Base-by-base conservation (phyloP, 768 basidiomycete genomes). In the Podaxis mareebaensis region DNA sequence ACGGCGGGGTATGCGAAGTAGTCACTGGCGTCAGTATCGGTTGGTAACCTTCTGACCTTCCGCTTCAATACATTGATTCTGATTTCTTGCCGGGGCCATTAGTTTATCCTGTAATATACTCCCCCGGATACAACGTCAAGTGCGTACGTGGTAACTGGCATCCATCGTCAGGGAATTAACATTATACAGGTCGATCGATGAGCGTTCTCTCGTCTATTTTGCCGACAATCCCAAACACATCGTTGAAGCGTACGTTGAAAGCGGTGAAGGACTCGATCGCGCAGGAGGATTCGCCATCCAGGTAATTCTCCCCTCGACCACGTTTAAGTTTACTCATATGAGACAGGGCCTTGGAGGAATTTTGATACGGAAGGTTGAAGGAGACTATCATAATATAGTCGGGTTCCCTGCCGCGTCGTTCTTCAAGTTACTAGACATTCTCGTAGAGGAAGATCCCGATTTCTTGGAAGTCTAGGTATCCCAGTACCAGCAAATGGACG, bases 281-380 rank as follows among this genome's bases (percentile, higher is more conserved):
- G 96, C 96, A 0, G 96, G 96, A 3, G 96, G 96, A 0, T 99
- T 98, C 72, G 95, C 94, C 1, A 87, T 95, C 44, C 96, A 98
- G 81, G 94, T 93, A 49, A 26, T 26, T 48, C 20, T 24, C 28
- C 40, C 57, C 61, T 8, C 42, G 4, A 3, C 57, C 13, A 40
- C 26, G 36, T 17, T 61, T 33, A 17, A 39, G 28, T 36, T 59
- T 58, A 30, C 53, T 54, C 15, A 20, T 54, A 24, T 15, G 10
- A 12, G n/a, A 36, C 60, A 93, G 91, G 93, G 94, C 1, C 77
- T 90, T 2, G 96, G 96, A 0, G 90, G 90, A 3, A 63, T 94
- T 51, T 79, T 99, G 44, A 77, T 98, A 58, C 83, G 92, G 56
- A 92, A 92, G 46, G 52, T 68, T 49, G 67, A 66, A 42, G 67